Percentiles rank a stretch among this genome's conserved stretches.
phyloP scores from a whole-genome alignment of 1,139 yeast genomes.

The Casaregolazyma lundiana region DNA sequence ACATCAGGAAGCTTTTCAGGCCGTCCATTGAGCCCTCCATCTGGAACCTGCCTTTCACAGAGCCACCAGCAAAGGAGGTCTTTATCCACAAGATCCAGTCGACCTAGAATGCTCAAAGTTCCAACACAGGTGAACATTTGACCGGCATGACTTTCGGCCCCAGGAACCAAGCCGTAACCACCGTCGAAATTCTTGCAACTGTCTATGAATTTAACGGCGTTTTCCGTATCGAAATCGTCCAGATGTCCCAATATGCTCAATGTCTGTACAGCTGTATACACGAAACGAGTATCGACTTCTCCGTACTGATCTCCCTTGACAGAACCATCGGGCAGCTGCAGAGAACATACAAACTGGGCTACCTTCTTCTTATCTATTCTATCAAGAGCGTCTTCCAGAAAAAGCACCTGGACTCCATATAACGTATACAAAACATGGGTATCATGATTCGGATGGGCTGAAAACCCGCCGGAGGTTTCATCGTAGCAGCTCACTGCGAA shows the following conservation, averaged over 20 bases:
- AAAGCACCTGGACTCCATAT: constrained; percentile 76
- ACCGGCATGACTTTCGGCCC: constrained; percentile 93
- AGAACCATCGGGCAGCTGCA: constrained; percentile 76
- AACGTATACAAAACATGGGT: constrained; percentile 84
- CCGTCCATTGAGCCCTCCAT: constrained; percentile 93
- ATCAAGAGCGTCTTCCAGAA: constrained; percentile 59
- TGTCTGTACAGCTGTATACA: constrained; percentile 73
- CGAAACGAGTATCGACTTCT: constrained; percentile 87
- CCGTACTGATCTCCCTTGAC: constrained; percentile 90
- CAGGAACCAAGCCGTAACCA: constrained; percentile 90
- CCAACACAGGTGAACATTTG: constrained; percentile 87
- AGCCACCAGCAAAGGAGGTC: constrained; percentile 70
- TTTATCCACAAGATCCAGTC: constrained; percentile 50
- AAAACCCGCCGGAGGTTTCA: constrained; percentile 66
- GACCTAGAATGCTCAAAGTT: constrained; percentile 62
- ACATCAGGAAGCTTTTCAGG: constrained; percentile 96
- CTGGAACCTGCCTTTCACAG: constrained; percentile 82
- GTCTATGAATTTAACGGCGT: constrained; percentile 61
- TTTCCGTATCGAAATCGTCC: constrained; percentile 54
- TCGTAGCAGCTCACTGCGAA: constrained; percentile 67
- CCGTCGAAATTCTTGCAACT: constrained; percentile 90
- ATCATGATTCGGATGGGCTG: constrained; percentile 85
- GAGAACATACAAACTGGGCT: constrained; percentile 38
- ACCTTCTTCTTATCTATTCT: constrained; percentile 35
- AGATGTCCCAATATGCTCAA: constrained; percentile 64